Conservation (phyloP, 176 grass and related monocot species). For the Metroxylon sagu region DNA sequence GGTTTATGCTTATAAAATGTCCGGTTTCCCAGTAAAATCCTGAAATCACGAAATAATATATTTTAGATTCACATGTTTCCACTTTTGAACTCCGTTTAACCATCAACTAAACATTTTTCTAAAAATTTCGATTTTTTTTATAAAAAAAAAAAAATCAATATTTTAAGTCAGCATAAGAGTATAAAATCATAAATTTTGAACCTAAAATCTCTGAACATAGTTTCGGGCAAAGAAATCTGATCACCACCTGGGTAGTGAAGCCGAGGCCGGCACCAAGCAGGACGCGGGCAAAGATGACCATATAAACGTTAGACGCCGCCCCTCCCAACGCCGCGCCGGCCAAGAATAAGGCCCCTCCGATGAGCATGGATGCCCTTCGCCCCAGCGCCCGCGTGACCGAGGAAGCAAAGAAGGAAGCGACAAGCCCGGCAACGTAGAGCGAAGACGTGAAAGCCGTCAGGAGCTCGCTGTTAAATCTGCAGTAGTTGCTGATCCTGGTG, state of each 20-base stretch:
- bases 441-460: conserved; percentile 77
- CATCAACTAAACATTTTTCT: no score
- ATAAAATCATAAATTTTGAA: no score
- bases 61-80: no score
- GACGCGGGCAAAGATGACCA: conserved; percentile 63
- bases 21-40: no score
- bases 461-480: conserved; percentile 66
- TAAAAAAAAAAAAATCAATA: no score
- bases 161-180: no score
- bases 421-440: conserved; percentile 69
- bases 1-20: no score
- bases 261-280: conserved; percentile 69
- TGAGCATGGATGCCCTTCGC: conserved; percentile 54
- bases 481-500: conserved; percentile 48
- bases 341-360: conserved; percentile 55
- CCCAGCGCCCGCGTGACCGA: conserved; percentile 49
- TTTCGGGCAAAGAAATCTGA: no score
- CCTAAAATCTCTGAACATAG: no score
- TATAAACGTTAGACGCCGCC: conserved; percentile 47
- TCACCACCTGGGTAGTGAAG: conserved; percentile 92
- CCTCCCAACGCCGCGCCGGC: conserved; percentile 47
- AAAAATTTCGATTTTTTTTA: no score
- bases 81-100: no score
- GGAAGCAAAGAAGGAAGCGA: conserved; percentile 49
- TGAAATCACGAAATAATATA: no score